Base-by-base conservation (phyloP, 1,284 basidiomycete genomes). In the Coriolopsis trogii region DNA sequence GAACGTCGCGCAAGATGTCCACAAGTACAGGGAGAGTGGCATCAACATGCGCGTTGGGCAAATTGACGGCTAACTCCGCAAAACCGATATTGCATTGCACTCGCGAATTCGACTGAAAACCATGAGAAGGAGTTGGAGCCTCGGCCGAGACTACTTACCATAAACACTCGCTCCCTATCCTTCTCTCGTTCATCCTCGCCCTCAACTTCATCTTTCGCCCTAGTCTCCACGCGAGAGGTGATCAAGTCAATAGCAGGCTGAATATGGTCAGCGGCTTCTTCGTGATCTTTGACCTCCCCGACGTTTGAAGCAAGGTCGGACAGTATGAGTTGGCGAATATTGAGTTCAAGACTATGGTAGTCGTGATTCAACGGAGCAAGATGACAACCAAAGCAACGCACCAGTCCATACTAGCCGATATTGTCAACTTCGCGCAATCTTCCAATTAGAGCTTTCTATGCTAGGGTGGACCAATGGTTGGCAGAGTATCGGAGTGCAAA, bases 301-400 rank as follows among this genome's bases (percentile, higher is more conserved):
- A 86, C 74, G 65, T 84, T 88, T 25, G 76, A 71, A 3, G 91
- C 92, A 53, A 96, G 81, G 69, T 93, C 89, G 24, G 84, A 82
- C 28, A 96, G 73, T 58, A 95, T 89, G 58, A 82, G 79, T 65
- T 91, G 87, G 61, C 89, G 90, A 48, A 94, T 85, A 70, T 91
- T 89, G 16, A 90, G 69, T 63, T 90, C 87, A 20, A 90, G 70
- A 59, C 87, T 89, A 13, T 18, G 7, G 33, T 34, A 34, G 33
- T n/a, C 20, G 33, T 34, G n/a, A 34, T 8, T 16, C 10, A 9
- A 16, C 4, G n/a, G 3, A 16, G 6, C 33, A 18, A 7, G 7
- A 16, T 10, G 6, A 16, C n/a, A 34, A 7, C n/a, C 33, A 6
- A 16, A 16, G 33, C 7, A 3, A 34, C 20, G 33, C 33, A 48